These are phyloP conservation scores for Podospora appendiculata DNA, from an alignment of 495 filamentous ascomycete genomes.

Conservation along the genomic window DNA sequence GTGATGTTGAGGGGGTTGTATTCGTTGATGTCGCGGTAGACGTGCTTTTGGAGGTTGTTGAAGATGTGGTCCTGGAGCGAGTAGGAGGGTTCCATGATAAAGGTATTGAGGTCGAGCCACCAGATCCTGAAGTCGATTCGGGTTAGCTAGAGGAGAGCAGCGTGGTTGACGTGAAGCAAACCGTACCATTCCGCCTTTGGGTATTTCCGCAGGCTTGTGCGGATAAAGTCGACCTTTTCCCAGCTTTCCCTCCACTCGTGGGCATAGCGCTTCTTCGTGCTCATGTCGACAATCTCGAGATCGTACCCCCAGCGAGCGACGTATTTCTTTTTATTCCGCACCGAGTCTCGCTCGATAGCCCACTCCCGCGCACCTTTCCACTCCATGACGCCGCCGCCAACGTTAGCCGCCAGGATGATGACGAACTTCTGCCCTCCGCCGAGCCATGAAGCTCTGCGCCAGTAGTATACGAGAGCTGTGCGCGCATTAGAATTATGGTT, in stretches of 20 bases:
- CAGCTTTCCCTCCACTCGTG: conserved; percentile 99
- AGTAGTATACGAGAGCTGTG: conserved; percentile 39
- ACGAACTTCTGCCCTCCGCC: conserved; percentile 89
- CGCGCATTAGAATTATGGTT: conserved; percentile 1
- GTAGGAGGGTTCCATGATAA: conserved; percentile 92
- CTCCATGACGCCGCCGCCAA: conserved; percentile 96
- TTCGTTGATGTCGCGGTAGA: conserved; percentile 92
- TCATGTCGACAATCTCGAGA: conserved; percentile 94
- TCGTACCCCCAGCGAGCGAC: conserved; percentile 87
- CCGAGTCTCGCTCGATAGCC: conserved; percentile 95
- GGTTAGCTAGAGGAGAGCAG: conserved; percentile 9
- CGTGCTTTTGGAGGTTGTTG: conserved; percentile 61
- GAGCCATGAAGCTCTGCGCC: conserved; percentile 40
- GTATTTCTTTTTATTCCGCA: conserved; percentile 90
- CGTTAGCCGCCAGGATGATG: conserved; percentile 87
- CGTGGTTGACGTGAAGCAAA: not conserved
- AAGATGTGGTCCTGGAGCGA: conserved; percentile 89
- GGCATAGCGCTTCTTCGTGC: conserved; percentile 95
- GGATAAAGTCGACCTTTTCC: conserved; percentile 96
- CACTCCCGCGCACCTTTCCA: conserved; percentile 97
- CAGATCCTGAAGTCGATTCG: conserved; percentile 65
- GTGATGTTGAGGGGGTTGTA: conserved; percentile 94
- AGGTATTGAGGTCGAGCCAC: conserved; percentile 98
- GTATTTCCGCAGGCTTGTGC: conserved; percentile 86
- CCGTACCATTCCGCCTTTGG: conserved; percentile 91